Conservation (phyloP, 2,329 filamentous ascomycete species). For the Colletotrichum cereale region DNA sequence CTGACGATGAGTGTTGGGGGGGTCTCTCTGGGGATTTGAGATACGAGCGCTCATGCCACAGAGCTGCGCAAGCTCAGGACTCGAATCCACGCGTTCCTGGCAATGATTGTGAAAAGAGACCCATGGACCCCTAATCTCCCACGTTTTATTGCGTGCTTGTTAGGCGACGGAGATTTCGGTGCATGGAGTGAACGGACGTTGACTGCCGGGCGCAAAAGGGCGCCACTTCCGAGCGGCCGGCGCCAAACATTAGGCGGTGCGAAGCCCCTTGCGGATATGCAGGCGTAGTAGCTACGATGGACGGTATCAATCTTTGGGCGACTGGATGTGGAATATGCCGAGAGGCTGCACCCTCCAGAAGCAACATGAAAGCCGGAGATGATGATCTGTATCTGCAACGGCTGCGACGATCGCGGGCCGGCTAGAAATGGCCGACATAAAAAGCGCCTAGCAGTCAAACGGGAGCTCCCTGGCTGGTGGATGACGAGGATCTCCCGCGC, state of each 20-base stretch:
- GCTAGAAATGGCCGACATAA: conserved; percentile 28
- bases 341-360: conserved; percentile 19
- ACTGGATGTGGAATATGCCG: background rate
- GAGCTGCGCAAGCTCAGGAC: background rate
- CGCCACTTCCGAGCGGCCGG: conserved; percentile 16
- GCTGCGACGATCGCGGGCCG: conserved; percentile 33
- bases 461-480: conserved; percentile 11
- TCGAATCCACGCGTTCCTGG: too few species aligned
- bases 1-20: background rate
- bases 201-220: conserved; percentile 4
- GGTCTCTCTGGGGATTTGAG: too few species aligned
- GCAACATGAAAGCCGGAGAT: conserved; percentile 33
- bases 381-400: conserved; percentile 34
- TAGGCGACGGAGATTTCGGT: conserved; percentile 17
- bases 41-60: background rate
- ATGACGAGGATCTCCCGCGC: conserved; percentile 24
- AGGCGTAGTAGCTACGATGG: background rate
- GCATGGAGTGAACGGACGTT: conserved; percentile 1
- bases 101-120: background rate
- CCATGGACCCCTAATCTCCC: conserved; percentile 23
- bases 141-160: conserved; percentile 1
- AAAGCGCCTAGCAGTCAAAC: conserved; percentile 9
- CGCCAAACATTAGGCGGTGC: background rate
- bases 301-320: background rate
- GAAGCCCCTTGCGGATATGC: conserved; percentile 11